Evolutionary conservation across 2,329 filamentous ascomycete genomes (phyloP).

Genomic region (Colletotrichum spinosum): DNA sequence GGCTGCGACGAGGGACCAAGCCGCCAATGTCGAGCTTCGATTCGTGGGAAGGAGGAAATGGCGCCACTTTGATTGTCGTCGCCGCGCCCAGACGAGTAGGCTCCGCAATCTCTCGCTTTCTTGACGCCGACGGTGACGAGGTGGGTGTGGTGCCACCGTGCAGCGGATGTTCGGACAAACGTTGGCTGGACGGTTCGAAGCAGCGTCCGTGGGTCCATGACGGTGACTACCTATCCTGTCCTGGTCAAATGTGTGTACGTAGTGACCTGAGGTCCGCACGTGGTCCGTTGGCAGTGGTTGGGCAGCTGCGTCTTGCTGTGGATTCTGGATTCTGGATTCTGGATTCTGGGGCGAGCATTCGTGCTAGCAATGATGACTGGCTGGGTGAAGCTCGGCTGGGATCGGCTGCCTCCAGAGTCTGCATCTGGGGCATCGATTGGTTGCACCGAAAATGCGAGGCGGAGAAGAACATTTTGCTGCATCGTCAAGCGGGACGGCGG

Average conservation of each 20-base stretch:
- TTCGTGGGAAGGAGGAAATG: slow-evolving; percentile 25
- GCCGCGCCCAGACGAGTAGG: slow-evolving; percentile 18
- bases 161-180: slow-evolving; percentile 29
- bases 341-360: too few relatives aligned
- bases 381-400: slow-evolving; percentile 12
- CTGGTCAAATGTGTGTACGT: neutral
- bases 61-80: slow-evolving; percentile 24
- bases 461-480: neutral
- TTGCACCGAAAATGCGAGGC: slow-evolving; percentile 1
- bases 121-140: slow-evolving; percentile 35
- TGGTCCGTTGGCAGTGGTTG: too few relatives aligned
- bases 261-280: too few relatives aligned
- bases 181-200: slow-evolving; percentile 12
- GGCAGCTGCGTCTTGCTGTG: too few relatives aligned
- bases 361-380: neutral
- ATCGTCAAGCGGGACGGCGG: slow-evolving; percentile 7
- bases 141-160: slow-evolving; percentile 2
- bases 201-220: neutral
- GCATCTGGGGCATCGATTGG: slow-evolving; percentile 8
- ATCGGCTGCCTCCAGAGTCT: slow-evolving; percentile 4
- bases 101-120: slow-evolving; percentile 19
- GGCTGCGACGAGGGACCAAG: slow-evolving; percentile 2
- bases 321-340: too few relatives aligned
- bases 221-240: neutral
- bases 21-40: slow-evolving; percentile 21